Evolutionary conservation across 257 asterid species (phyloP).

Genomic region (Avicennia marina): DNA sequence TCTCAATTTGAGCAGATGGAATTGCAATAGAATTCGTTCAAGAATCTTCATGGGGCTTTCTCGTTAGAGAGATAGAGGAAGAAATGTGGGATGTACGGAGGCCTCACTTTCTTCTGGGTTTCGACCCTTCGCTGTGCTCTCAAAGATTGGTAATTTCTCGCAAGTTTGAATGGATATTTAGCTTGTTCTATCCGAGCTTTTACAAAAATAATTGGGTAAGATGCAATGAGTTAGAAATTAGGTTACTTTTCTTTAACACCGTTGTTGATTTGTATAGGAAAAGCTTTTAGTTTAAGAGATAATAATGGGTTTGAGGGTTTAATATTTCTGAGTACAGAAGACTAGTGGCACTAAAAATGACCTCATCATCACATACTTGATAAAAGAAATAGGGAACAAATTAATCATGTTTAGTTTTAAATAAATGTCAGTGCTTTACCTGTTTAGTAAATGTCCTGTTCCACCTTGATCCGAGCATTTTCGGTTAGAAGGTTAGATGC

Average conservation of each 20-base stretch:
- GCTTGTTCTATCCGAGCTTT: neutral
- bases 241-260: neutral
- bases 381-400: neutral
- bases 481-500: neutral
- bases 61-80: conserved; percentile 14
- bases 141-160: conserved; percentile 55
- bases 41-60: too few relatives aligned
- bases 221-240: neutral
- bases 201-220: neutral
- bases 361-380: neutral
- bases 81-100: conserved; percentile 51
- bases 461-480: neutral
- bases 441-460: neutral
- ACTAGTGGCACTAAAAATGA: neutral
- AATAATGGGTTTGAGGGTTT: neutral
- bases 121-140: conserved; percentile 60
- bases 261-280: neutral
- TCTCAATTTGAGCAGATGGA: too few relatives aligned
- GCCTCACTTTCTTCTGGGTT: conserved; percentile 75
- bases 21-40: too few relatives aligned
- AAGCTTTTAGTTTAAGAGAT: neutral
- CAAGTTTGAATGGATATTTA: neutral
- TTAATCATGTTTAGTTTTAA: neutral
- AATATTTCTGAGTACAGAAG: too few relatives aligned
- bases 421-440: too few relatives aligned